Conservation (phyloP, 495 filamentous ascomycete species). For the Penicillium cataractarum region DNA sequence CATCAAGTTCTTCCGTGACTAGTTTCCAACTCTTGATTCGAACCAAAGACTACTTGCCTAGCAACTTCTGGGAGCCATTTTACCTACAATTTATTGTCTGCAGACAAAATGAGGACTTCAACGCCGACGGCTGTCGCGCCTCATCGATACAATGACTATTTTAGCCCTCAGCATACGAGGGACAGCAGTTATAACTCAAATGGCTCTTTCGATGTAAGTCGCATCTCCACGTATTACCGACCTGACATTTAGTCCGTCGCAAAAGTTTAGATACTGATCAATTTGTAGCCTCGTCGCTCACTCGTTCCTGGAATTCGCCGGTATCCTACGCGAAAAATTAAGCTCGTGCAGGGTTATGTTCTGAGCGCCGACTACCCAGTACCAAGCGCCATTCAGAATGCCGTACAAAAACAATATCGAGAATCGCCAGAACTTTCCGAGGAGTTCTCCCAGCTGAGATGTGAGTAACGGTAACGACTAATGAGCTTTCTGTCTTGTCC, state of each 20-base stretch:
- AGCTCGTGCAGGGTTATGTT: slow-evolving; percentile 89
- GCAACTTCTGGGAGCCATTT: neutral
- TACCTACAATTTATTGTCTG: neutral
- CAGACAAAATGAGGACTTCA: neutral
- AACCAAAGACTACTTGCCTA: neutral
- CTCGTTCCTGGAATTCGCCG: slow-evolving; percentile 53
- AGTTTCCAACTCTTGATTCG: neutral
- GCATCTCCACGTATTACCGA: neutral
- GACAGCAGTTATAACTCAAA: slow-evolving; percentile 1
- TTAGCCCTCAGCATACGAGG: neutral
- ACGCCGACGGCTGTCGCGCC: neutral
- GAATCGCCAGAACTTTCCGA: slow-evolving; percentile 78
- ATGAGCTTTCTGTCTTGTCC: neutral
- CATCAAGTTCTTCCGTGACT: neutral
- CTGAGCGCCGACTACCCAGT: slow-evolving; percentile 96
- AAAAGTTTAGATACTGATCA: too few relatives aligned
- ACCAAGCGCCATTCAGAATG: slow-evolving; percentile 93
- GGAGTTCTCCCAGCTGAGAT: slow-evolving; percentile 96
- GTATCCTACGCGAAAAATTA: slow-evolving; percentile 90
- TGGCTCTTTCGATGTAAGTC: slow-evolving; percentile 1
- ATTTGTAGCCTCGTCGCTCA: neutral
- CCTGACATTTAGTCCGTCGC: neutral
- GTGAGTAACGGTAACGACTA: slow-evolving; percentile 49
- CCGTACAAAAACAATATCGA: slow-evolving; percentile 85
- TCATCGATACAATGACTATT: neutral